phyloP scores from a whole-genome alignment of 345 rosid species.

The Populus deltoides region DNA sequence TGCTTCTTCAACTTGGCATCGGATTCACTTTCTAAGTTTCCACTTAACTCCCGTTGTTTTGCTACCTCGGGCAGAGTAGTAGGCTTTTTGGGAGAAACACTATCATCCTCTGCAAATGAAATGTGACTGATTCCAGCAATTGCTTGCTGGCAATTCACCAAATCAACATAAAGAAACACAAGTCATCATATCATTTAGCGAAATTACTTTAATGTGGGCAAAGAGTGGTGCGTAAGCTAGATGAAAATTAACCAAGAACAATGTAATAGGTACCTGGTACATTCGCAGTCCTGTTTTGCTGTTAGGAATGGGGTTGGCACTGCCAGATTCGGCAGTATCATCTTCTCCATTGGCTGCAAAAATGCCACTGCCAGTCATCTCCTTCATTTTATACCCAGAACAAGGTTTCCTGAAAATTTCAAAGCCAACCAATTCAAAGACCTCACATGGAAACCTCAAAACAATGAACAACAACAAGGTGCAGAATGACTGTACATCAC shows the following conservation, averaged over 20 bases:
- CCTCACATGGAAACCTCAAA: neutral
- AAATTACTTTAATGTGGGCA: neutral
- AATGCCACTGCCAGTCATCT: slow-evolving; percentile 95
- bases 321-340: slow-evolving; percentile 49
- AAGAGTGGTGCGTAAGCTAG: neutral
- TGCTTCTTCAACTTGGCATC: slow-evolving; percentile 69
- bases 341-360: slow-evolving; percentile 57
- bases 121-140: slow-evolving; percentile 88
- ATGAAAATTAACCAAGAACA: neutral
- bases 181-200: neutral
- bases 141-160: slow-evolving; percentile 55
- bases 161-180: slow-evolving; percentile 1
- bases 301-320: slow-evolving; percentile 44
- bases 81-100: slow-evolving; percentile 71
- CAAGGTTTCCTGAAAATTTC: slow-evolving; percentile 71
- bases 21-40: slow-evolving; percentile 62
- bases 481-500: neutral
- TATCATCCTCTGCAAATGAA: slow-evolving; percentile 83
- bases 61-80: slow-evolving; percentile 71
- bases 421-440: slow-evolving; percentile 10
- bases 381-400: slow-evolving; percentile 88
- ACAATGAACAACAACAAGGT: neutral
- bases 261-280: slow-evolving; percentile 59
- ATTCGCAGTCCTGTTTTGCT: slow-evolving; percentile 62
- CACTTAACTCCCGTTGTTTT: slow-evolving; percentile 94